Base-by-base conservation (phyloP, 257 asterid genomes). In the Penstemon barbatus region DNA sequence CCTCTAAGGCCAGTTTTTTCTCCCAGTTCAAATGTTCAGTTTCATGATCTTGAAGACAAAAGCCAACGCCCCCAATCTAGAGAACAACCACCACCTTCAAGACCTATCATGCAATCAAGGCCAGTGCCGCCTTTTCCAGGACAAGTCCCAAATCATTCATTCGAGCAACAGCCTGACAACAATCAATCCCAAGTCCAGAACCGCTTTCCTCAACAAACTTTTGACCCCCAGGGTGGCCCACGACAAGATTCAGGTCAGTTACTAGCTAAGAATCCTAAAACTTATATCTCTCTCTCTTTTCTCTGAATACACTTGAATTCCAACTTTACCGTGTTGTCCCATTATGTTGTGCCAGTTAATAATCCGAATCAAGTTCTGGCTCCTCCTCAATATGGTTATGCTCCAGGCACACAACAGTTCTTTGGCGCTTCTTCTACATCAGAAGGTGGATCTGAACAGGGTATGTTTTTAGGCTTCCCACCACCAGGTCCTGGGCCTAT, bases 371-470 rank as follows among this genome's bases (percentile, higher is more conserved):
- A 85, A 66, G 83, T 55, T 60, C 49, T 75, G 70, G 74, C 79
- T 58, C 79, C 91, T 18, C 87, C 92, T 74, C 97, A 86, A 71
- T 89, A 83, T 50, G 88, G 89, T 72, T 85, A 81, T 65, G 79
- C 91, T 59, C 87, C 85, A 19, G 92, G 89, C 48, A 12, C 84
- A 46, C 99, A 82, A 54, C 97, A 83, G 71, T 84, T 73, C 76
- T 86, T 79, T 58, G 80, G 87, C 55, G 81, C 86, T 53, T 84
- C 91, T 75, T 76, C 91, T 50, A 75, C 74, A 15, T 77, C 84
- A 65, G 98, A 87, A 55, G 70, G 70, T 37, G 91, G 89, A 69
- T 68, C 89, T 2, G 96, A 83, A 61, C 97, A 90, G 75, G 92
- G 89, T 55, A 76, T 90, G 3, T 49, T 84, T 57, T 72, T 78